Base-by-base conservation (phyloP, 2,329 filamentous ascomycete genomes). In the Fusarium domesticum region DNA sequence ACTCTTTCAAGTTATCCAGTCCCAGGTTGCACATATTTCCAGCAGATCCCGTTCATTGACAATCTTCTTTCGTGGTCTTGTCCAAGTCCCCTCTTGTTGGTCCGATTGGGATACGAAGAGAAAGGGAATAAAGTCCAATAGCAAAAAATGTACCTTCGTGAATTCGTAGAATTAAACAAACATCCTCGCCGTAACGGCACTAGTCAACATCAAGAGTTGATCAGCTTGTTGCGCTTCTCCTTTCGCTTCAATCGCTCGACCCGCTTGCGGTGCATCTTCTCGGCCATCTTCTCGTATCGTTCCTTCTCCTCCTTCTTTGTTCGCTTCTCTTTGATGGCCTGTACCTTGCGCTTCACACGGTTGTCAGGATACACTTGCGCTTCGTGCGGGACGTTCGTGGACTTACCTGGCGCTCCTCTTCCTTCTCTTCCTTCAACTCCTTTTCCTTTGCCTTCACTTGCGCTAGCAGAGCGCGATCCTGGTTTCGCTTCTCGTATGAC, bases 251-350 rank as follows among this genome's bases (percentile, higher is more conserved):
- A 70, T 59, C 93, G 81, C 71, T 98, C 93, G 11, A 97, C 85
- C 50, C 91, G 80, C 78, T 96, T 97, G 70, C 81, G 83, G 73
- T 97, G 92, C 93, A 98, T 97, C 75, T 93, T 97, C 72, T 90
- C 89, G 16, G 90, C 92, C 81, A 98, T 81, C 75, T 91, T 89
- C 68, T 90, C 89, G 65, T 92, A 97, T 57, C 92, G 78, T 62
- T 91, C 89, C 69, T 87, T 90, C 75, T 97, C 93, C 60, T 89
- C 91, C 77, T 96, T 97, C 40, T 85, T 87, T 16, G 83, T 85
- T 57, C 89, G 81, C 69, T 86, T 91, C 53, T 95, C 89, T 62
- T 87, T 91, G 64, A 97, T 87, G 10, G 78, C 78, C 62, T 91
- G 80, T 42, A 93, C 82, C 56, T 84, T 83, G 63, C 80, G 77